Evolutionary conservation across 2,329 filamentous ascomycete species (phyloP), one percentile per base, ranked within the genome.

Genomic region (Hymenoscyphus scutula): DNA sequence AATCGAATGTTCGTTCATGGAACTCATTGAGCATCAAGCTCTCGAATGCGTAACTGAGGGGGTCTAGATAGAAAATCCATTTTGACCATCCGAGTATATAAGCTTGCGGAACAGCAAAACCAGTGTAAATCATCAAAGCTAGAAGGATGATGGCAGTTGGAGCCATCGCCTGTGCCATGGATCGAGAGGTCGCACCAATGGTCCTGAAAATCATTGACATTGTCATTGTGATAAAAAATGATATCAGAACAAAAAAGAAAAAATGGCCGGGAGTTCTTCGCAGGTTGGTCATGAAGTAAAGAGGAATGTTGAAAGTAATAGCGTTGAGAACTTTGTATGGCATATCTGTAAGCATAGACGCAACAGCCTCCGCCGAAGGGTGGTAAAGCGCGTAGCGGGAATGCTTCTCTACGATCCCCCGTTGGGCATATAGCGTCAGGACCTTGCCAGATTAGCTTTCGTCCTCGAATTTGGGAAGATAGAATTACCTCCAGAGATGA

Each of bases 331-430:
- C 76, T 75, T 95, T 96, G 76, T 91, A 91, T 0, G 93, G 93
- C 77, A 96, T 77, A 70, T 97, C 93, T 90, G 86, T 63, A 91
- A 73, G 29, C 66, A 73, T 73, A 11, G 70, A 69, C 2, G 66
- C 67, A 27, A 63, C 30, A n/a, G 92, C 91, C 80, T 97, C 92
- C 17, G 92, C 89, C 10, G 89, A 92, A 0, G 93, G 92, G 71
- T 96, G 93, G 71, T 97, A 96, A 19, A 97, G 82, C 19, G 92
- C 92, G 74, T 96, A 97, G 62, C 89, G 86, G 61, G 83, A 79
- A 70, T 97, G 93, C 74, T 97, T 97, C 74, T 97, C 92, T 64
- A 97, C 91, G 70, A 97, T 96, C 1, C 90, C 89, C 41, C 93
- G 89, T 83, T 97, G 92, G 1, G 90, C 85, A 73, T 95, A 97